phyloP scores from a whole-genome alignment of 345 rosid species.

The Trapa bicornis region DNA sequence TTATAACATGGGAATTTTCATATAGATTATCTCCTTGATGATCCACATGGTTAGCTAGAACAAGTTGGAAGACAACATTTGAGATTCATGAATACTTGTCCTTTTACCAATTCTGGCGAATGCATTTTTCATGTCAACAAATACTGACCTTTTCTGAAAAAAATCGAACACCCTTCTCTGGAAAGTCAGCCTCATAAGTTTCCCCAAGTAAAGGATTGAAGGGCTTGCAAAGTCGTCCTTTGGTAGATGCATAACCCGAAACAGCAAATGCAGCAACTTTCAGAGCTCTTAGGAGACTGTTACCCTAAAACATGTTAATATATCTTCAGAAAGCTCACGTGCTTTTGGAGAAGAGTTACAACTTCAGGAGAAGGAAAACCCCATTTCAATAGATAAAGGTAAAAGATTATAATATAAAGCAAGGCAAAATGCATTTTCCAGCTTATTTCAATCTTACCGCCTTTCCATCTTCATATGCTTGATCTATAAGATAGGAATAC shows the following conservation, averaged over 20 bases:
- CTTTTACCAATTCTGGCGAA: neutral
- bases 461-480: conserved; percentile 73
- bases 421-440: neutral
- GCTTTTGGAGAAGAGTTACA: neutral
- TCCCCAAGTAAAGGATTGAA: conserved; percentile 94
- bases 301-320: conserved; percentile 32
- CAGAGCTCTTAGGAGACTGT: conserved; percentile 60
- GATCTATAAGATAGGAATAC: conserved; percentile 82
- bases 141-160: conserved; percentile 86
- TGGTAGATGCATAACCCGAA: conserved; percentile 92
- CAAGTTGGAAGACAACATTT: neutral
- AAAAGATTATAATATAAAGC: neutral
- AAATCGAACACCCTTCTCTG: conserved; percentile 81
- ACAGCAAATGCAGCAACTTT: conserved; percentile 95
- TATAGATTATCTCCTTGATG: neutral
- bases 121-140: conserved; percentile 1
- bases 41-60: neutral
- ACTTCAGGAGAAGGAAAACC: neutral
- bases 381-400: neutral
- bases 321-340: neutral
- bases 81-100: neutral
- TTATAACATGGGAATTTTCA: too few species aligned
- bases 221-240: conserved; percentile 92
- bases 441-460: conserved; percentile 33
- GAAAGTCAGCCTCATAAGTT: conserved; percentile 92